Evolutionary conservation across 2,329 filamentous ascomycete genomes (phyloP).

Genomic region (Neofusicoccum kwambonambiense): DNA sequence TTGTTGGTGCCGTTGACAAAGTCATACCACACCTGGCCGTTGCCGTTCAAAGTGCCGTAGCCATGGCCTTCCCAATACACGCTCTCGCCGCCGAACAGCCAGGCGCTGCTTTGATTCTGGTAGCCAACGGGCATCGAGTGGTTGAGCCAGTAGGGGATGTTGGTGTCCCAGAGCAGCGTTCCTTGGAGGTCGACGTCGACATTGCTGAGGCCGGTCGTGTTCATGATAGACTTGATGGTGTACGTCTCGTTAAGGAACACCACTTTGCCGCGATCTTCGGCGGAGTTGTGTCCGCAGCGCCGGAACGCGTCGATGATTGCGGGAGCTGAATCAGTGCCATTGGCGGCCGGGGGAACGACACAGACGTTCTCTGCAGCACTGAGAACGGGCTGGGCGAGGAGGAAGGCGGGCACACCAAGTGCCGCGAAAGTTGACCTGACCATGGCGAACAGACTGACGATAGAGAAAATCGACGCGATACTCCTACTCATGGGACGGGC

Average conservation of each 20-base stretch:
- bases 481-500: no score
- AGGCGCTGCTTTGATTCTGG: slow-evolving; percentile 32
- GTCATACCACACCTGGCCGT: slow-evolving; percentile 65
- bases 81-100: slow-evolving; percentile 48
- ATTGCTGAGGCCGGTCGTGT: slow-evolving; percentile 27
- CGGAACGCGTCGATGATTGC: slow-evolving; percentile 29
- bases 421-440: background rate
- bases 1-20: slow-evolving; percentile 27
- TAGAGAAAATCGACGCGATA: no score
- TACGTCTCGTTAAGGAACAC: slow-evolving; percentile 28
- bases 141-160: slow-evolving; percentile 32
- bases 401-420: background rate
- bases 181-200: slow-evolving; percentile 30
- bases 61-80: slow-evolving; percentile 52
- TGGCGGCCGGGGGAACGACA: background rate
- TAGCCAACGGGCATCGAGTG: slow-evolving; percentile 29
- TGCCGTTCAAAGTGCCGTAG: slow-evolving; percentile 60
- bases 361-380: background rate
- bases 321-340: slow-evolving; percentile 20
- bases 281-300: slow-evolving; percentile 23
- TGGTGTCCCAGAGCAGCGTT: slow-evolving; percentile 23
- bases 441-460: background rate
- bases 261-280: slow-evolving; percentile 20
- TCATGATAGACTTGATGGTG: slow-evolving; percentile 26
- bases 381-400: background rate